Evolutionary conservation across 179 eudicot species (phyloP), one percentile per base, ranked within the genome.

Genomic region (Dionaea muscipula): DNA sequence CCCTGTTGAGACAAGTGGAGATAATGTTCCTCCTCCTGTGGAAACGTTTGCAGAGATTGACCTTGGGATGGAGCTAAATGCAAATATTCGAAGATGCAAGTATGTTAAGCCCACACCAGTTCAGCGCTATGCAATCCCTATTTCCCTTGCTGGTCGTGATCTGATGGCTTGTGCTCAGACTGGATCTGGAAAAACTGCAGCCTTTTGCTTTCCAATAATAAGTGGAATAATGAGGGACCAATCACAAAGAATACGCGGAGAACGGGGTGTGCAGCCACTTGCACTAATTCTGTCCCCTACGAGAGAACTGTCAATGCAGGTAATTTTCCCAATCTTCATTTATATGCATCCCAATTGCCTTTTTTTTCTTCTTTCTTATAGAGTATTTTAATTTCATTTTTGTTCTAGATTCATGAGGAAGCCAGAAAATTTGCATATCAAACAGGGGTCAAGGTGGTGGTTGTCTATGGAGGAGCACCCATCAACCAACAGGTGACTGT

Each of bases 111-210:
- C 96, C 26, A 88, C 96, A 0, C 96, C 96, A 3, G 94, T 88
- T 58, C 96, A 88, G 77, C 84, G 94, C 28, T 75, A 88, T 55
- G 82, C 96, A n/a, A 88, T 88, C 59, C 96, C 96, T 10, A 88
- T 88, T 63, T 83, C 93, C 47, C 78, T 88, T 46, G 87, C 77
- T 31, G 94, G 94, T 12, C 67, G 96, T 59, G 96, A 88, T 61
- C 68, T 88, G 70, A 88, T 88, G 96, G 96, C 96, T 22, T 88
- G 96, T 65, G 96, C 96, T 53, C 96, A 88, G 65, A 88, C 96
- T 37, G 96, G 96, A 45, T 88, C 96, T 2, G 96, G 96, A 1
- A 88, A 88, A 64, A 88, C 96, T 25, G 96, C 96, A 52, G 96
- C 96, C 16, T 88, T 88, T 64, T 88, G 96, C 60, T 88, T 88